Conservation (phyloP, 2,329 filamentous ascomycete species). For the Tolypocladium capitatum region DNA sequence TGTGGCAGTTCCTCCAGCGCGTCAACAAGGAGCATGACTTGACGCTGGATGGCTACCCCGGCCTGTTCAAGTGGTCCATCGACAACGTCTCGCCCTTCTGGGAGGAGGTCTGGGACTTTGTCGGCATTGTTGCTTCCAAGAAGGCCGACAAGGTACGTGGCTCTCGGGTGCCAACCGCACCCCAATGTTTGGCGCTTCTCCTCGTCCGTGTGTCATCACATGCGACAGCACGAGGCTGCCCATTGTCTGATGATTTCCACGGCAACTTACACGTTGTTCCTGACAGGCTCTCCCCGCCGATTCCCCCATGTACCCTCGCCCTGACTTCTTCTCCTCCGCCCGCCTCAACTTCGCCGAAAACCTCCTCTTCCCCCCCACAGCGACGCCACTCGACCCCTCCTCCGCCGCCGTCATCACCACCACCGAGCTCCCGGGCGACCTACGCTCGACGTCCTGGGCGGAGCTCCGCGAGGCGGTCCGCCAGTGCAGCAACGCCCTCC, state of each 20-base stretch:
- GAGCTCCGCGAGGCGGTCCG: conserved; percentile 68
- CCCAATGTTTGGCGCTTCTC: neutral
- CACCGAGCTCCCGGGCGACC: conserved; percentile 57
- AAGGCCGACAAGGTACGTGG: conserved; percentile 42
- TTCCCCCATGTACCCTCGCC: conserved; percentile 70
- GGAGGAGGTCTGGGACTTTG: conserved; percentile 74
- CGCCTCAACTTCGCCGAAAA: conserved; percentile 92
- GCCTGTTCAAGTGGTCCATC: conserved; percentile 78
- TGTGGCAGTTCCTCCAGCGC: conserved; percentile 57
- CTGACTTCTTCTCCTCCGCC: conserved; percentile 69
- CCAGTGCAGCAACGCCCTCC: conserved; percentile 57
- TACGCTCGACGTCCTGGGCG: conserved; percentile 53
- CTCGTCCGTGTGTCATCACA: neutral
- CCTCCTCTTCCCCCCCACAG: conserved; percentile 59
- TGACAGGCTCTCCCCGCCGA: conserved; percentile 52
- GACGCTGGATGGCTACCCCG: conserved; percentile 51
- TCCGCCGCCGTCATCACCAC: conserved; percentile 63
- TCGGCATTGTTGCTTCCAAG: conserved; percentile 57
- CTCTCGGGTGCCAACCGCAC: neutral
- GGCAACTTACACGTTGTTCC: neutral
- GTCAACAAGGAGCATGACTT: conserved; percentile 56
- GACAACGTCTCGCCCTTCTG: conserved; percentile 66
- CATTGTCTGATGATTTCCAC: neutral
- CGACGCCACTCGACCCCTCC: conserved; percentile 32
- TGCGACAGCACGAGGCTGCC: neutral